Conservation (phyloP, 2,329 filamentous ascomycete genomes). For the Pseudogymnoascus sp. region DNA sequence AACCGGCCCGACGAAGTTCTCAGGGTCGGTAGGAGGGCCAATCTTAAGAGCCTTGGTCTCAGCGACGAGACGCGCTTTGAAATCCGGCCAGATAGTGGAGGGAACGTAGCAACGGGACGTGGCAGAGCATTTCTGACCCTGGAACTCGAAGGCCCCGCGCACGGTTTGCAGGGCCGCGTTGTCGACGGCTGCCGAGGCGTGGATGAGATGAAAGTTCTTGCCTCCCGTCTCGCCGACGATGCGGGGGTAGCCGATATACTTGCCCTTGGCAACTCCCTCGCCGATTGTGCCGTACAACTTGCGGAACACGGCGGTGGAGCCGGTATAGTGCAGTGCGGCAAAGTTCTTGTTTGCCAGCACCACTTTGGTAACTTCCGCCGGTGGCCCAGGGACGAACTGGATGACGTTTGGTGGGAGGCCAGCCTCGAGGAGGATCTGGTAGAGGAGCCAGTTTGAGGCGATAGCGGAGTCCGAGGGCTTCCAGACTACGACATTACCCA, state of each 20-base stretch:
- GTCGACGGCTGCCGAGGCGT: constrained; percentile 65
- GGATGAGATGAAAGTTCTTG: constrained; percentile 87
- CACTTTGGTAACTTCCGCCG: constrained; percentile 70
- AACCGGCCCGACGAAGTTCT: constrained; percentile 79
- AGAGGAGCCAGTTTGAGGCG: constrained; percentile 82
- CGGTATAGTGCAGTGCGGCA: constrained; percentile 89
- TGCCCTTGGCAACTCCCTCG: constrained; percentile 67
- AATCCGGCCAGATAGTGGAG: constrained; percentile 62
- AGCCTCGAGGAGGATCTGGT: constrained; percentile 84
- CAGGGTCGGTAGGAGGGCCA: constrained; percentile 57
- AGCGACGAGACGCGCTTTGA: constrained; percentile 56
- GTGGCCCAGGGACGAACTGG: constrained; percentile 86
- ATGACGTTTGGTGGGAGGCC: constrained; percentile 84
- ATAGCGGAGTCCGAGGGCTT: constrained; percentile 89
- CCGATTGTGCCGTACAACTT: constrained; percentile 82
- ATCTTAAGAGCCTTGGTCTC: constrained; percentile 64
- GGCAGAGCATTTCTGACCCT: constrained; percentile 86
- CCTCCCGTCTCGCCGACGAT: constrained; percentile 87
- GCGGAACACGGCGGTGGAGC: constrained; percentile 85
- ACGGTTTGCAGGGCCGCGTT: constrained; percentile 78
- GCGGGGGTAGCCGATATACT: constrained; percentile 76
- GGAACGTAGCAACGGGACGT: constrained; percentile 74
- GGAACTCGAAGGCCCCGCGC: constrained; percentile 81
- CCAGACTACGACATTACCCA: constrained; percentile 94
- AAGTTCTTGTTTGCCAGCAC: constrained; percentile 73